phyloP scores from a whole-genome alignment of 768 basidiomycete genomes.

The Trichaptum fuscoviolaceum region DNA sequence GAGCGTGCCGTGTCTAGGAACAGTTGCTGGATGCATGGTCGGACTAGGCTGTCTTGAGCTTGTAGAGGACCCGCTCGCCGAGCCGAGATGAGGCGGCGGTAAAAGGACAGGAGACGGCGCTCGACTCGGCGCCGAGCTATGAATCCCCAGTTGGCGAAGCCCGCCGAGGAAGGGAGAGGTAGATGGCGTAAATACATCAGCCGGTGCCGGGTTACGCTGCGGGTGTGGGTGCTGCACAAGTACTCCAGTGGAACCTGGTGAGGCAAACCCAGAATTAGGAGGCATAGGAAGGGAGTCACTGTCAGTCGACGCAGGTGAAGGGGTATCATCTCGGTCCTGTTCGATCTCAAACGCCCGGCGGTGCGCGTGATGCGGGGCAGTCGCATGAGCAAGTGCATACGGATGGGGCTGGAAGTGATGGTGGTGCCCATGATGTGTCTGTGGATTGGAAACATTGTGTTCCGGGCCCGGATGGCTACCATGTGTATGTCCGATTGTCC shows the following conservation, averaged over 20 bases:
- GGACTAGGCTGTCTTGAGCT: conserved; percentile 24
- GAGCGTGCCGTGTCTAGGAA: conserved; percentile 28
- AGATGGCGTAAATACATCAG: conserved; percentile 54
- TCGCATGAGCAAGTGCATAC: conserved; percentile 9
- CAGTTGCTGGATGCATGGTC: conserved; percentile 22
- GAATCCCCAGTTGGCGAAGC: conserved; percentile 68
- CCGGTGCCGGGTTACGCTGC: conserved; percentile 26
- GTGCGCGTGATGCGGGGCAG: conserved; percentile 10
- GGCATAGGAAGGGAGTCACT: conserved; percentile 17
- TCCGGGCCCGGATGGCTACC: conserved; percentile 39
- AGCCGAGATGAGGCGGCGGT: conserved; percentile 41
- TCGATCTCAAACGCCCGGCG: conserved; percentile 19
- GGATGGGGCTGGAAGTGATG: conserved; percentile 29
- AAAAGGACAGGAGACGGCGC: conserved; percentile 68
- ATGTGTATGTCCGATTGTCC: conserved; percentile 51
- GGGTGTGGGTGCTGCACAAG: conserved; percentile 23
- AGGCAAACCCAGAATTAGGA: conserved; percentile 9
- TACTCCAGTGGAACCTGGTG: conserved; percentile 12
- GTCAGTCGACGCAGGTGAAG: conserved; percentile 13
- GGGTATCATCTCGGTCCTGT: conserved; percentile 8
- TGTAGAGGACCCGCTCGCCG: conserved; percentile 23
- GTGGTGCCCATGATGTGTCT: conserved; percentile 28
- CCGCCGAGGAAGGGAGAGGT: conserved; percentile 80
- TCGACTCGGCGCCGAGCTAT: conserved; percentile 62
- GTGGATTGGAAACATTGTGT: conserved; percentile 20